phyloP scores from a whole-genome alignment of 441 rosid species.

The Adansonia gregorii region DNA sequence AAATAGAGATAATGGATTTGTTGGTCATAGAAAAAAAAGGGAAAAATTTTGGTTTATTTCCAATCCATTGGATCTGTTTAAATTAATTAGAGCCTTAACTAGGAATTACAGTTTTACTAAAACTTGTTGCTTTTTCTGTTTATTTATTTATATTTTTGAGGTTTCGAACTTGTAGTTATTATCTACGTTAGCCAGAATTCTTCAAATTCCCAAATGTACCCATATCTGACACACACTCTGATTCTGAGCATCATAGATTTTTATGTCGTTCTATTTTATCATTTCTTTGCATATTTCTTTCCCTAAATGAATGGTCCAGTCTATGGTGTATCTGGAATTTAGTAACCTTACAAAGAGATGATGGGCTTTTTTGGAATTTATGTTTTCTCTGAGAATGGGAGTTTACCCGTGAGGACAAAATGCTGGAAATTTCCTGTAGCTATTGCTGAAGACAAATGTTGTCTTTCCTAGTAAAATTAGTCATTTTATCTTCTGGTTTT shows the following conservation, averaged over 20 bases:
- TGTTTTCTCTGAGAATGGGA: background rate
- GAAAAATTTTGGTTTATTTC: background rate
- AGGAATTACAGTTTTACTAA: background rate
- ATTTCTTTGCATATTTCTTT: background rate
- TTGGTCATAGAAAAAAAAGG: background rate
- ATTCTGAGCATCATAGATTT: background rate
- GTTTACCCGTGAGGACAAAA: background rate
- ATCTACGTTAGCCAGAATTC: too few relatives aligned
- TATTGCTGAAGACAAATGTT: background rate
- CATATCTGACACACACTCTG: background rate
- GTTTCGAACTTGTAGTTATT: background rate
- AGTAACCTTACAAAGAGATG: background rate
- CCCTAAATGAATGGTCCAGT: conserved; percentile 3
- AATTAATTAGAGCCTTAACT: background rate
- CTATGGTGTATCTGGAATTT: background rate
- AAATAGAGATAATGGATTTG: background rate
- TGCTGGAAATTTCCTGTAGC: background rate
- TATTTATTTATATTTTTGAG: background rate
- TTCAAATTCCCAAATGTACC: background rate
- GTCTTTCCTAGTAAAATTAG: background rate
- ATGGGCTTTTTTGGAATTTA: background rate
- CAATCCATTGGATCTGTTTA: background rate
- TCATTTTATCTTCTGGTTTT: conserved; percentile 12
- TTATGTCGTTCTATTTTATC: background rate
- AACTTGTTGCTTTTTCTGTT: background rate